phyloP scores from a whole-genome alignment of 352 stramenopile genomes.

The Phytophthora parvispora region DNA sequence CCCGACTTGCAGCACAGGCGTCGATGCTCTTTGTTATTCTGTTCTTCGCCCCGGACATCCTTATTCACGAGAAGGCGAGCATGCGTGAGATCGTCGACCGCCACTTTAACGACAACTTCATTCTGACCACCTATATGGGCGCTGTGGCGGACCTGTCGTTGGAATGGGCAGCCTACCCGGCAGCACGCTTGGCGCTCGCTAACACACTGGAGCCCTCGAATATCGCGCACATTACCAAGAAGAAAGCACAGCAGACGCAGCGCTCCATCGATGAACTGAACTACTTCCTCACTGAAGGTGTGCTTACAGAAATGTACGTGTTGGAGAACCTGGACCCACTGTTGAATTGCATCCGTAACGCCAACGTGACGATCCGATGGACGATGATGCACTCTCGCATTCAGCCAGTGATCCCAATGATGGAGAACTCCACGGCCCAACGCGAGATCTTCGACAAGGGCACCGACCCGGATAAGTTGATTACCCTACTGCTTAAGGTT shows the following conservation, averaged over 20 bases:
- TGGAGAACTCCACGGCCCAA: conserved; percentile 86
- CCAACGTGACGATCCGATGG: conserved; percentile 96
- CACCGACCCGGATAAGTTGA: conserved; percentile 88
- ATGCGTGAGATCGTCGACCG: conserved; percentile 97
- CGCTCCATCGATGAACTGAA: conserved; percentile 92
- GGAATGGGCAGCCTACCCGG: conserved; percentile 94
- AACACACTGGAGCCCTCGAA: conserved; percentile 92
- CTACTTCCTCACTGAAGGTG: conserved; percentile 92
- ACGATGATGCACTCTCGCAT: conserved; percentile 95
- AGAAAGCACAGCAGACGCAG: conserved; percentile 88
- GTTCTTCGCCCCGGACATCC: conserved; percentile 94
- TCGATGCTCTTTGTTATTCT: conserved; percentile 97
- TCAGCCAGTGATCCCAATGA: conserved; percentile 88
- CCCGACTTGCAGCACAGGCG: conserved; percentile 91
- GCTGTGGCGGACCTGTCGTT: conserved; percentile 93
- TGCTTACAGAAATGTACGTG: conserved; percentile 95
- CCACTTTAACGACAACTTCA: conserved; percentile 98
- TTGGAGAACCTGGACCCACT: conserved; percentile 94
- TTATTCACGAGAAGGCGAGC: conserved; percentile 93
- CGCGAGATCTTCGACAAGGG: conserved; percentile 87
- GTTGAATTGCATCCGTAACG: conserved; percentile 92
- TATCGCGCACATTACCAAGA: conserved; percentile 91
- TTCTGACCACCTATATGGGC: conserved; percentile 97
- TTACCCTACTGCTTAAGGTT: conserved; percentile 94
- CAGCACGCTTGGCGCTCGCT: conserved; percentile 89